These are phyloP conservation scores for Eimeria tenella DNA, from an alignment of 169 alveolate species.

Conservation along the genomic window DNA sequence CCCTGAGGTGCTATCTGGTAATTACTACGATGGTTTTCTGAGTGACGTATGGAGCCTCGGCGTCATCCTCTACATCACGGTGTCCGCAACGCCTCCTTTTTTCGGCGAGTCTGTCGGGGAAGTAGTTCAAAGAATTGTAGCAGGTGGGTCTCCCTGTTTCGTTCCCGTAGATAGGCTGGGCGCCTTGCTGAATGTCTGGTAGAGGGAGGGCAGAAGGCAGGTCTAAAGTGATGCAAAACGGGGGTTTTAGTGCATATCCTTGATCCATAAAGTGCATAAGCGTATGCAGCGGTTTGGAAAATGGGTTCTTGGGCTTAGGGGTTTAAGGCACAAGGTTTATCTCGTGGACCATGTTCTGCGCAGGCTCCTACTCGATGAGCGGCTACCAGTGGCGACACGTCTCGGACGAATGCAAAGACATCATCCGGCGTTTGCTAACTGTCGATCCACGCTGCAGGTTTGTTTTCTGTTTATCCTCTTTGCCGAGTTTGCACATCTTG, in stretches of 20 bases:
- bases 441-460: conserved; percentile 70
- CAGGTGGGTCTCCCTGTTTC: conserved; percentile 25
- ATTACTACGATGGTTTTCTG: conserved; percentile 75
- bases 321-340: too few relatives aligned
- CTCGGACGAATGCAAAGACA: conserved; percentile 94
- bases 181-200: too few relatives aligned
- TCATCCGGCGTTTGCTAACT: conserved; percentile 91
- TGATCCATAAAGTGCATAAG: too few relatives aligned
- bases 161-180: too few relatives aligned
- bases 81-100: conserved; percentile 77
- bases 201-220: too few relatives aligned
- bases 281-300: too few relatives aligned
- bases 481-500: too few relatives aligned
- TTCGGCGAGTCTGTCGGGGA: conserved; percentile 62
- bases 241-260: too few relatives aligned
- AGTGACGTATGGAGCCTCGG: conserved; percentile 79
- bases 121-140: conserved; percentile 43
- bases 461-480: neutral
- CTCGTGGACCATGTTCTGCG: neutral
- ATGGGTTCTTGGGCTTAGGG: too few relatives aligned
- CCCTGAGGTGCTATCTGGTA: conserved; percentile 73
- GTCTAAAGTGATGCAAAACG: too few relatives aligned
- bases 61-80: conserved; percentile 50
- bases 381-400: conserved; percentile 89
- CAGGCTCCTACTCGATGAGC: conserved; percentile 84